Evolutionary conservation across 106 monocot genomes (phyloP).

Genomic region (Acorus calamus): DNA sequence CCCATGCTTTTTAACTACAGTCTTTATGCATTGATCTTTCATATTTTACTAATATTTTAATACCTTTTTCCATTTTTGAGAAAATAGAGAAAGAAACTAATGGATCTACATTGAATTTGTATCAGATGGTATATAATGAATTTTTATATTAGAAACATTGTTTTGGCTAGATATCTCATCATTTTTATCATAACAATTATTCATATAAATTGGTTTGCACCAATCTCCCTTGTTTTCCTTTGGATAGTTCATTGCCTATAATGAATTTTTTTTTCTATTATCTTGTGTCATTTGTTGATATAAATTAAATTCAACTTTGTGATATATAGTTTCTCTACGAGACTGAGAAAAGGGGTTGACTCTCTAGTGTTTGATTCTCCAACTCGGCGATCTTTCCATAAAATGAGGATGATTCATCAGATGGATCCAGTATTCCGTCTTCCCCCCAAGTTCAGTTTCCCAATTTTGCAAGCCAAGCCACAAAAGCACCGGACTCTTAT

Average conservation of each 20-base stretch:
- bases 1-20: too few relatives aligned
- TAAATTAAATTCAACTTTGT: not conserved
- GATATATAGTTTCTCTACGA: slow-evolving; percentile 23
- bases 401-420: slow-evolving; percentile 17
- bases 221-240: not conserved
- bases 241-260: not conserved
- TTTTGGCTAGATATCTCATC: too few relatives aligned
- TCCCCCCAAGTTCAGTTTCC: slow-evolving; percentile 19
- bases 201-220: too few relatives aligned
- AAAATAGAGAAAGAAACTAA: too few relatives aligned
- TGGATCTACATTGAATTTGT: too few relatives aligned
- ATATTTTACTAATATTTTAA: too few relatives aligned
- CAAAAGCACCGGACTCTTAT: slow-evolving; percentile 18
- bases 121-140: too few relatives aligned
- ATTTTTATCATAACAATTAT: too few relatives aligned
- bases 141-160: too few relatives aligned
- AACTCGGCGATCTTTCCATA: not conserved
- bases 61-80: too few relatives aligned
- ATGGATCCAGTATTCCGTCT: slow-evolving; percentile 16
- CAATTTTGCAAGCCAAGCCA: slow-evolving; percentile 15
- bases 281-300: not conserved
- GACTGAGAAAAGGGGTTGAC: slow-evolving; percentile 20
- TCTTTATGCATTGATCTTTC: too few relatives aligned
- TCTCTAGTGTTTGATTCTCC: slow-evolving; percentile 19
- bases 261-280: not conserved